These are phyloP conservation scores for Chernovozyma aurita DNA, from an alignment of 1,139 yeast genomes.

Conservation along the genomic window DNA sequence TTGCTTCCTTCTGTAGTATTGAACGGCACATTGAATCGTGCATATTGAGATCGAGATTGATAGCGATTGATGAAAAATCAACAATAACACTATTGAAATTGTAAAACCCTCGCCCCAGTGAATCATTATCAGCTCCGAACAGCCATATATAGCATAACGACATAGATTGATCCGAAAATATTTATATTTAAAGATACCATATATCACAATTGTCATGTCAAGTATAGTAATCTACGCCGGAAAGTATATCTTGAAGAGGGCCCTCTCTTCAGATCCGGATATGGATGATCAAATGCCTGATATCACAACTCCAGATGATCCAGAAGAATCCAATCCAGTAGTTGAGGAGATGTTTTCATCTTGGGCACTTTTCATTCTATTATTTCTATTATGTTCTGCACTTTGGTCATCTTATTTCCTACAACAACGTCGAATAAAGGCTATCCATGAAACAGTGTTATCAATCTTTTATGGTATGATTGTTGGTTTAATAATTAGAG, in stretches of 20 bases:
- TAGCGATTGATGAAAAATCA: no score
- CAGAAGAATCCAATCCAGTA: slow-evolving; percentile 76
- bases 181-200: no score
- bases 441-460: slow-evolving; percentile 93
- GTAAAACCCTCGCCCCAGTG: no score
- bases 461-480: slow-evolving; percentile 96
- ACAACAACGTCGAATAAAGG: slow-evolving; percentile 87
- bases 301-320: slow-evolving; percentile 50
- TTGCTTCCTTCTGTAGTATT: no score
- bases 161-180: no score
- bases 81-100: no score
- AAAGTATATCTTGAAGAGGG: slow-evolving; percentile 26
- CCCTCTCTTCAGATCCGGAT: slow-evolving; percentile 21
- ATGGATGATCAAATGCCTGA: slow-evolving; percentile 45
- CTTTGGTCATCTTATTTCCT: slow-evolving; percentile 93
- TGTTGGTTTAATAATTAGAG: slow-evolving; percentile 84
- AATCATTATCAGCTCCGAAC: no score
- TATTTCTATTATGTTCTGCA: slow-evolving; percentile 78
- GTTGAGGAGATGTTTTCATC: slow-evolving; percentile 93
- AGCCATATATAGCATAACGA: no score
- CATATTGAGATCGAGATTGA: no score
- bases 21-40: no score
- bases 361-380: slow-evolving; percentile 90
- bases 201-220: slow-evolving; percentile 15
- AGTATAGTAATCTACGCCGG: slow-evolving; percentile 25